These are phyloP conservation scores for Xylaria acuta DNA, from an alignment of 495 filamentous ascomycete species.

Conservation along the genomic window DNA sequence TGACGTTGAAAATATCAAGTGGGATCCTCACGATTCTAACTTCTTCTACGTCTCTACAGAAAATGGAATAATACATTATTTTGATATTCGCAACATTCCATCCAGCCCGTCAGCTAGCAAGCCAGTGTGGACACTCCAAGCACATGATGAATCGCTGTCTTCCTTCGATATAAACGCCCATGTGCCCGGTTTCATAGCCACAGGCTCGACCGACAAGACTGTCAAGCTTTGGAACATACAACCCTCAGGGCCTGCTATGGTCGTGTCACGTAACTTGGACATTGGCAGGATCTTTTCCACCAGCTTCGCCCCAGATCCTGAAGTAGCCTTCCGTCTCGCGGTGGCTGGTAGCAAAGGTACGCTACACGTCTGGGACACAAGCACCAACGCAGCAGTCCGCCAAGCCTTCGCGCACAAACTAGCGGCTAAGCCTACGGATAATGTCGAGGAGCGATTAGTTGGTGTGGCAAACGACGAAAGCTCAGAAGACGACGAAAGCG, in stretches of 20 bases:
- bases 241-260: conserved; percentile 79
- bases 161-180: conserved; percentile 90
- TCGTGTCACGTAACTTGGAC: conserved; percentile 87
- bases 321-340: conserved; percentile 88
- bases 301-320: conserved; percentile 83
- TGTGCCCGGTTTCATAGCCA: conserved; percentile 91
- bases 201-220: conserved; percentile 88
- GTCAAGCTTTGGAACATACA: conserved; percentile 97
- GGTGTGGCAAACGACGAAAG: conserved; percentile 69
- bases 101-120: conserved; percentile 73
- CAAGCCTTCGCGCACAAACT: conserved; percentile 81
- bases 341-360: conserved; percentile 94
- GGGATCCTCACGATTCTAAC: conserved; percentile 91
- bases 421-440: conserved; percentile 56
- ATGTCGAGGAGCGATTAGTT: conserved; percentile 77
- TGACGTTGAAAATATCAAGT: conserved; percentile 89
- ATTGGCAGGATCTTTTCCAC: conserved; percentile 95
- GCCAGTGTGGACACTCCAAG: conserved; percentile 91
- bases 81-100: conserved; percentile 76
- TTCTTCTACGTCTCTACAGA: conserved; percentile 96
- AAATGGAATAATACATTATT: conserved; percentile 84
- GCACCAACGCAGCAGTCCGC: conserved; percentile 89
- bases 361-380: conserved; percentile 97
- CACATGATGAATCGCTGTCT: conserved; percentile 91
- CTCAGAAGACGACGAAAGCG: conserved; percentile 62